Base-by-base conservation (phyloP, 345 rosid species). In the Mercurialis annua region DNA sequence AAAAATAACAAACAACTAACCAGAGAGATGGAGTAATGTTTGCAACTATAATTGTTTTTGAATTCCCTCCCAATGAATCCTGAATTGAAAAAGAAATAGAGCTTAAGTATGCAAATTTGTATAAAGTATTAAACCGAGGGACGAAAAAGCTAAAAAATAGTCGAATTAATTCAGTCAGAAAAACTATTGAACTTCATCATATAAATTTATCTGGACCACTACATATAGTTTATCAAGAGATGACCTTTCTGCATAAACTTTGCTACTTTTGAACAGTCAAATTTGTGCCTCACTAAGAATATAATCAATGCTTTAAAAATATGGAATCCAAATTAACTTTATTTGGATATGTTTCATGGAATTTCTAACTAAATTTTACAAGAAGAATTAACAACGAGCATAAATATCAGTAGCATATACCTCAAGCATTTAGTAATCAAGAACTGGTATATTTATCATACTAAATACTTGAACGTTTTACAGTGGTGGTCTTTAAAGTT, bases 11-110 rank as follows among this genome's bases (percentile, higher is more conserved):
- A 5, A 68, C 48, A 59, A 77, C 84, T 78, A 55, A 95, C 99
- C 99, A 81, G 76, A 67, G 82, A 71, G 99, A 84, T 66, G 99
- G 99, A 70, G 94, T 95, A 43, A 95, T 86, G 69, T 95, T 95
- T 61, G 99, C 96, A 73, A 95, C 90, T 64, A 95, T 95, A n/a
- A 73, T 92, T 40, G 99, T 95, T 77, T 95, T 95, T 63, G 98
- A 80, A 71, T 95, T 95, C 59, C 99, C 99, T 76, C 99, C 99
- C 17, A 95, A 84, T 58, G 99, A 95, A 79, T 95, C 98, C 99
- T 95, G 85, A 51, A 68, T 80, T 50, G 4, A 40, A 44, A 59
- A 52, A 24, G 36, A 2, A 38, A 55, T 36, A 64, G 23, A 34
- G 26, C 1, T 20, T 48, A 0, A 61, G 59, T 59, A 50, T 44